Percentiles rank a stretch among this genome's conserved stretches.
These are phyloP conservation scores for Cystofilobasidium bisporidii DNA, from an alignment of 768 basidiomycete species.

Conservation along the genomic window DNA sequence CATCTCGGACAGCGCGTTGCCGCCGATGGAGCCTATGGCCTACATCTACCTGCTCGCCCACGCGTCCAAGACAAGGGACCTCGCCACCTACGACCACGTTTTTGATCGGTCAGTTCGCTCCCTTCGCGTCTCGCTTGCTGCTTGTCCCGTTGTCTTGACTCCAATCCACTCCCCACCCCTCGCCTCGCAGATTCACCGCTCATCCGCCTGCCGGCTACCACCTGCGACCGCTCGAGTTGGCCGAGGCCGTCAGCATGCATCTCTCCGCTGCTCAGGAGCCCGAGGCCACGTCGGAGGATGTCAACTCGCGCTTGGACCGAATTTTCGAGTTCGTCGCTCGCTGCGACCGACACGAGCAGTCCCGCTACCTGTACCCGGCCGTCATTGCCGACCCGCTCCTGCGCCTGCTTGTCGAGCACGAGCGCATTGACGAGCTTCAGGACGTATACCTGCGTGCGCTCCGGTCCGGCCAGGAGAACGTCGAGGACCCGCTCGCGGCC, in stretches of 20 bases:
- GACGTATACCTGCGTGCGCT: constrained; percentile 24
- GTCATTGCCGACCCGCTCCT: constrained; percentile 22
- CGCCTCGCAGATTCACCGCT: constrained; percentile 13
- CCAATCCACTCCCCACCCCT: not conserved
- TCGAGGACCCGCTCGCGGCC: constrained; percentile 17
- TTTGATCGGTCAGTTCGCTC: constrained; percentile 1
- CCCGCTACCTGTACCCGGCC: constrained; percentile 30
- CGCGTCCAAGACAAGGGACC: constrained; percentile 13
- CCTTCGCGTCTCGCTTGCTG: not conserved
- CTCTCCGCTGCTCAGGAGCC: constrained; percentile 21
- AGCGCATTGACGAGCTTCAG: constrained; percentile 6
- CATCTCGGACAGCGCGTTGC: not conserved
- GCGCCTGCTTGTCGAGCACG: constrained; percentile 15
- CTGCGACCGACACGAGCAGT: constrained; percentile 24
- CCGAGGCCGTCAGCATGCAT: constrained; percentile 22
- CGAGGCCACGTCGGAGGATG: not conserved
- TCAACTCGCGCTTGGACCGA: constrained; percentile 17
- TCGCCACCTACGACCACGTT: constrained; percentile 21
- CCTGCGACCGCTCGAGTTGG: constrained; percentile 19
- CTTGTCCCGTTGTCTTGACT: not conserved
- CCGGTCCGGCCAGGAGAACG: constrained; percentile 15
- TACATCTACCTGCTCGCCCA: constrained; percentile 19
- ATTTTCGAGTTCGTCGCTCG: constrained; percentile 23
- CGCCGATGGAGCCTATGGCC: constrained; percentile 18
- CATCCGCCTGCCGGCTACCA: constrained; percentile 19